phyloP scores from a whole-genome alignment of 352 stramenopile species.

The Pythium guiyangense region DNA sequence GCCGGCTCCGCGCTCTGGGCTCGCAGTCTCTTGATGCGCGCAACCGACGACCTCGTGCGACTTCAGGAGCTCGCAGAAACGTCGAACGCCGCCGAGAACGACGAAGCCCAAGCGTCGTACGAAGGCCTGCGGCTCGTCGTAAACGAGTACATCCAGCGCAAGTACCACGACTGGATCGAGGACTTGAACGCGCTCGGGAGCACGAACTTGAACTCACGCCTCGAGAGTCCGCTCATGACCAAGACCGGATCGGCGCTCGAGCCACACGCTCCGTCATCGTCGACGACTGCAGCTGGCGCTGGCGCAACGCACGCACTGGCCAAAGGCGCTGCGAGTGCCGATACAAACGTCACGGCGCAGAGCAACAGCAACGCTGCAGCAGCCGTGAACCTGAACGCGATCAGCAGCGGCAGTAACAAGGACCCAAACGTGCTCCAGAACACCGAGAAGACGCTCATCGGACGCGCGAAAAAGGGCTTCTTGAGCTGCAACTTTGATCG shows the following conservation, averaged over 20 bases:
- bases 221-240: constrained; percentile 87
- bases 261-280: not conserved
- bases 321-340: not conserved
- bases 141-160: constrained; percentile 89
- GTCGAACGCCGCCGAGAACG: constrained; percentile 66
- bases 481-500: constrained; percentile 95
- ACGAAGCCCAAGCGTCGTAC: constrained; percentile 73
- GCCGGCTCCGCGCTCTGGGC: constrained; percentile 92
- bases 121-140: constrained; percentile 75
- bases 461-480: constrained; percentile 77
- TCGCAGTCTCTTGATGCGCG: constrained; percentile 75
- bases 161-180: constrained; percentile 90
- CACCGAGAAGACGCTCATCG: constrained; percentile 78
- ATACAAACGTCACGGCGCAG: not conserved
- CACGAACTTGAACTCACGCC: constrained; percentile 68
- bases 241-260: constrained; percentile 42
- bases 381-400: constrained; percentile 31
- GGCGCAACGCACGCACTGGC: not conserved
- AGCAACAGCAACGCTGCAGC: not conserved
- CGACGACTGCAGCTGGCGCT: constrained; percentile 1
- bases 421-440: constrained; percentile 69
- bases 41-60: constrained; percentile 70
- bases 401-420: constrained; percentile 17
- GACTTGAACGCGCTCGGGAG: constrained; percentile 77
- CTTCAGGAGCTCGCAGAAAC: constrained; percentile 67